phyloP scores from a whole-genome alignment of 495 filamentous ascomycete genomes.

The Aspergillus olivimuriae region DNA sequence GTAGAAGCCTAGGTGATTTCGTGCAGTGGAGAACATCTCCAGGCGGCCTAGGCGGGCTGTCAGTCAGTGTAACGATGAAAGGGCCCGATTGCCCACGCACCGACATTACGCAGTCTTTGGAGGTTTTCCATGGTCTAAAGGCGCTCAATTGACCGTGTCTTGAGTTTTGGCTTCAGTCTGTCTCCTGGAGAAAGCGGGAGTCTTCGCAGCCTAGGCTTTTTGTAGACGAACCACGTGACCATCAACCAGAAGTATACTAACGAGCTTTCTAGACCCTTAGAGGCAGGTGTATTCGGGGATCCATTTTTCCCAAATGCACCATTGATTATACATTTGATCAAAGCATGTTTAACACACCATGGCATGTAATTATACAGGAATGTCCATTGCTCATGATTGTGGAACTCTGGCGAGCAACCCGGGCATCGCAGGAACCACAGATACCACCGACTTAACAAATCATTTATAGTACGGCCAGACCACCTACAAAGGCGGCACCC shows the following conservation, averaged over 20 bases:
- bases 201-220: neutral
- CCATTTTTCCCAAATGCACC: too few species aligned
- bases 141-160: too few species aligned
- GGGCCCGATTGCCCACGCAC: conserved; percentile 12
- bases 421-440: neutral
- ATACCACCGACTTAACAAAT: neutral
- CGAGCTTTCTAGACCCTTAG: too few species aligned
- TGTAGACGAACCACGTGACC: too few species aligned
- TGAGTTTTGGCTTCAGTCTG: too few species aligned
- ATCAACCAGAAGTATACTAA: too few species aligned
- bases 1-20: conserved; percentile 40
- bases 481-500: conserved; percentile 24
- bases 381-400: neutral
- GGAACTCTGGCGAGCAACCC: neutral
- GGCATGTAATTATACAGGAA: too few species aligned
- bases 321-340: too few species aligned
- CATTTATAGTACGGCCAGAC: conserved; percentile 24
- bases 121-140: conserved; percentile 27
- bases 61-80: neutral
- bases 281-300: too few species aligned
- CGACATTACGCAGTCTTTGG: conserved; percentile 23
- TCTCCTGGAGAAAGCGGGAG: too few species aligned
- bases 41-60: conserved; percentile 19
- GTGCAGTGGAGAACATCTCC: conserved; percentile 38
- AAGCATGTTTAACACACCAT: too few species aligned